Evolutionary conservation across 257 asterid species (phyloP).

Genomic region (Solanum medicagineum): DNA sequence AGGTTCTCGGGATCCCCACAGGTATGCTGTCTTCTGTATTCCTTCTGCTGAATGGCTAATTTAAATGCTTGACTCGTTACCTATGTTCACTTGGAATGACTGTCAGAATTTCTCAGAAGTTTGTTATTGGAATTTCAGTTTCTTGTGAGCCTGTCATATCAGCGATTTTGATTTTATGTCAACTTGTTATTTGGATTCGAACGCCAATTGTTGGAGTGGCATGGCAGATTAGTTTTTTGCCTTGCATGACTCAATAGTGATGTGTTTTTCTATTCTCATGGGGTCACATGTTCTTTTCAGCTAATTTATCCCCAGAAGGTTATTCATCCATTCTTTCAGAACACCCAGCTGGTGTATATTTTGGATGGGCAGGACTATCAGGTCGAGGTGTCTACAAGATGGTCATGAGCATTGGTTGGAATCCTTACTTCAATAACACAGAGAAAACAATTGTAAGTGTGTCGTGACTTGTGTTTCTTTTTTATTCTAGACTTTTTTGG

Average conservation of each 20-base stretch:
- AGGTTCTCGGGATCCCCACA: conserved; percentile 97
- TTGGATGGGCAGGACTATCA: conserved; percentile 81
- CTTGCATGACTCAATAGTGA: background rate
- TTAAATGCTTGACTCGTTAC: no score
- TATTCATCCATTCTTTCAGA: conserved; percentile 59
- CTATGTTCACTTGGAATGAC: background rate
- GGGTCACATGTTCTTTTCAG: conserved; percentile 21
- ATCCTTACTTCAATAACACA: conserved; percentile 65
- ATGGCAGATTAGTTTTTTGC: background rate
- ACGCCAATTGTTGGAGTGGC: background rate
- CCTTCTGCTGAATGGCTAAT: background rate
- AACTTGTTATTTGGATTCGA: background rate
- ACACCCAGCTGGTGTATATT: conserved; percentile 83
- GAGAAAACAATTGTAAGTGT: conserved; percentile 56
- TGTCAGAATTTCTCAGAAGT: background rate
- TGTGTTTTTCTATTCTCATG: background rate
- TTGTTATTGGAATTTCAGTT: background rate
- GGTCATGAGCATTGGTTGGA: conserved; percentile 99
- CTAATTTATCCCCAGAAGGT: conserved; percentile 28
- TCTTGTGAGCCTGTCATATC: background rate
- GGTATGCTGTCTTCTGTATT: conserved; percentile 22
- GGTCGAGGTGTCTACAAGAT: conserved; percentile 64
- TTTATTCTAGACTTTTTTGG: background rate
- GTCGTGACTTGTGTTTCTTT: background rate
- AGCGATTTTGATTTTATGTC: background rate